These are phyloP conservation scores for Gossypium australe DNA, from an alignment of 345 rosid genomes.

Conservation along the genomic window DNA sequence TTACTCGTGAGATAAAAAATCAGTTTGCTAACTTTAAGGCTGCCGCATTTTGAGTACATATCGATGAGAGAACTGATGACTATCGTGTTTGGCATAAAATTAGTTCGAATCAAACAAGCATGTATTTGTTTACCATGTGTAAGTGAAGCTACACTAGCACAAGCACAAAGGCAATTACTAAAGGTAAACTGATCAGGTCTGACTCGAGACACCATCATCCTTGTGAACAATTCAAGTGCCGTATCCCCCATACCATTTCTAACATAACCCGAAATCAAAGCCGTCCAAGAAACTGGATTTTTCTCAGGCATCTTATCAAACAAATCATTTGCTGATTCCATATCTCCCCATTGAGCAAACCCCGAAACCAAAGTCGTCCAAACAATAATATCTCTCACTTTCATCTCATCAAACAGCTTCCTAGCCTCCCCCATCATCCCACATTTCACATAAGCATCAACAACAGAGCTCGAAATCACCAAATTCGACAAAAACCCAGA, in stretches of 20 bases:
- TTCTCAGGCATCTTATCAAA: conserved; percentile 62
- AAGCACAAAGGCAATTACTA: conserved; percentile 76
- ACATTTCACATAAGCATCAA: conserved; percentile 69
- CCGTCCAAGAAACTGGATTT: conserved; percentile 66
- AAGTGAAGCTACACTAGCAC: conserved; percentile 58
- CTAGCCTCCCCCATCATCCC: conserved; percentile 50
- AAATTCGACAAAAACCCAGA: conserved; percentile 51
- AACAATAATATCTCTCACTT: conserved; percentile 46
- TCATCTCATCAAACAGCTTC: conserved; percentile 61
- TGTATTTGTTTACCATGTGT: conserved; percentile 71
- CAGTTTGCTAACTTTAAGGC: conserved; percentile 38
- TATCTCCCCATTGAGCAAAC: conserved; percentile 53
- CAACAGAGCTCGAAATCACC: conserved; percentile 47
- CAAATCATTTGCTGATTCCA: conserved; percentile 49
- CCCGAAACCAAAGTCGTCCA: conserved; percentile 84
- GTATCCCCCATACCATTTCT: conserved; percentile 46
- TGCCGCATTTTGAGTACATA: conserved; percentile 79
- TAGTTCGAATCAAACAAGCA: conserved; percentile 45
- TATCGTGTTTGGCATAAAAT: conserved; percentile 49
- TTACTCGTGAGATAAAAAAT: conserved; percentile 39
- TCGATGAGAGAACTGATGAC: conserved; percentile 73
- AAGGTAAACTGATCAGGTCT: conserved; percentile 73
- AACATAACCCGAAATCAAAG: conserved; percentile 71
- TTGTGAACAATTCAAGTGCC: conserved; percentile 44
- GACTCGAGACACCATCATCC: conserved; percentile 44